phyloP scores from a whole-genome alignment of 2,329 filamentous ascomycete genomes.

The Mycosphaerelloides madeirae region DNA sequence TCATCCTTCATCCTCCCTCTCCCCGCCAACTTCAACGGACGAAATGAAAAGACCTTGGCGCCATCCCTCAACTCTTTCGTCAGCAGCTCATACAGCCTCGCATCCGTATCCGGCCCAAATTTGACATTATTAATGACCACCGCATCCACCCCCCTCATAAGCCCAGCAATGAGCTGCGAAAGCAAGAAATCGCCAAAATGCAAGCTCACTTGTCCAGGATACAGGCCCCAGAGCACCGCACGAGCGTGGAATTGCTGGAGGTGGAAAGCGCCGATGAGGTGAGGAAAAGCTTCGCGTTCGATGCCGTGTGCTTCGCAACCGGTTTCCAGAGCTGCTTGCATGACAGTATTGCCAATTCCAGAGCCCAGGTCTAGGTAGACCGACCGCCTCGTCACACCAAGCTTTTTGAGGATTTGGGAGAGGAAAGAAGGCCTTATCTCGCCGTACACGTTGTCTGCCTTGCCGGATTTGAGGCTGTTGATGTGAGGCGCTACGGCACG shows the following conservation, averaged over 20 bases:
- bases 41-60: slow-evolving; percentile 80
- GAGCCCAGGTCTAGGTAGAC: slow-evolving; percentile 91
- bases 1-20: slow-evolving; percentile 50
- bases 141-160: slow-evolving; percentile 77
- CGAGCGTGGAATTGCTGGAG: slow-evolving; percentile 73
- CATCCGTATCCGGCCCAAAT: slow-evolving; percentile 80
- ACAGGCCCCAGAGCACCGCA: slow-evolving; percentile 78
- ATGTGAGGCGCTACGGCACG: slow-evolving; percentile 75
- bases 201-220: slow-evolving; percentile 71
- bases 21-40: slow-evolving; percentile 72
- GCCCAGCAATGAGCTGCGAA: slow-evolving; percentile 60
- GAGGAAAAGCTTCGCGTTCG: slow-evolving; percentile 87
- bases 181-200: slow-evolving; percentile 77
- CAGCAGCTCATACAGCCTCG: slow-evolving; percentile 76
- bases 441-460: slow-evolving; percentile 86
- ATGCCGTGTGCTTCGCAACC: slow-evolving; percentile 92
- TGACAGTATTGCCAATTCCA: slow-evolving; percentile 88
- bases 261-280: slow-evolving; percentile 71
- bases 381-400: slow-evolving; percentile 66
- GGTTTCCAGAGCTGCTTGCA: slow-evolving; percentile 85
- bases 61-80: slow-evolving; percentile 76
- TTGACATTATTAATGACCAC: slow-evolving; percentile 97
- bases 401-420: slow-evolving; percentile 69
- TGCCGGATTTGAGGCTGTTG: slow-evolving; percentile 70
- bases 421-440: slow-evolving; percentile 81